Evolutionary conservation across 495 filamentous ascomycete species (phyloP), one percentile per base, ranked within the genome.

Genomic region (Neurospora sp.): DNA sequence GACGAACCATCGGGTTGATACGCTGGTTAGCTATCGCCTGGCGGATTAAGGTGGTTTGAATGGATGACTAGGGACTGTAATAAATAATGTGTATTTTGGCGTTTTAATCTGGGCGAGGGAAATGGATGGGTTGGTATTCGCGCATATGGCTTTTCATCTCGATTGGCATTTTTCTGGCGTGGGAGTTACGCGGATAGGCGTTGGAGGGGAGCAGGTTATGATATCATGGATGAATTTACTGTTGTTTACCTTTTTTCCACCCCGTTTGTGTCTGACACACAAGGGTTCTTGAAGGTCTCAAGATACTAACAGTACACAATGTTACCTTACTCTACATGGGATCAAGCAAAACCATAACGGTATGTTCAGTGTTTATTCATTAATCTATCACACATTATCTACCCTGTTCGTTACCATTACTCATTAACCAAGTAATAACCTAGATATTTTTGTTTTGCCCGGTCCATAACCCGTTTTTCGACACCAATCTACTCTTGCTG

Each of bases 1-100:
- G 7, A 93, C 90, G 73, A 96, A 89, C 77, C 96, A 99, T 81
- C 87, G 91, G 9, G 96, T 99, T 4, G 96, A 97, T 79, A 98
- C 96, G 5, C 80, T 97, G 48, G 96, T 99, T 48, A 97, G 93
- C 83, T 99, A 99, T 82, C 88, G 93, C 79, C 45, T 90, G 70
- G 82, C 78, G 3, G 87, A 89, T 3, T 87, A 69, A 83, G 6
- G 38, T 0, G n/a, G 11, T 10, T 24, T 39, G 34, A 62, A 3
- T 34, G 54, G 28, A 6, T 62, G 6, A 15, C 5, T 9, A 54
- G 45, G 11, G 10, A 34, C 24, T 17, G 54, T 62, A 62, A 62
- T 8, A 28, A 34, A 2, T 62, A 62, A 62, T 62, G 54, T 34
- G 54, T 54, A 15, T 62, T 62, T 31, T 34, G 13, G 54, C 13